These are phyloP conservation scores for Stephania japonica DNA, from an alignment of 164 flowering plant genomes.

Conservation along the genomic window DNA sequence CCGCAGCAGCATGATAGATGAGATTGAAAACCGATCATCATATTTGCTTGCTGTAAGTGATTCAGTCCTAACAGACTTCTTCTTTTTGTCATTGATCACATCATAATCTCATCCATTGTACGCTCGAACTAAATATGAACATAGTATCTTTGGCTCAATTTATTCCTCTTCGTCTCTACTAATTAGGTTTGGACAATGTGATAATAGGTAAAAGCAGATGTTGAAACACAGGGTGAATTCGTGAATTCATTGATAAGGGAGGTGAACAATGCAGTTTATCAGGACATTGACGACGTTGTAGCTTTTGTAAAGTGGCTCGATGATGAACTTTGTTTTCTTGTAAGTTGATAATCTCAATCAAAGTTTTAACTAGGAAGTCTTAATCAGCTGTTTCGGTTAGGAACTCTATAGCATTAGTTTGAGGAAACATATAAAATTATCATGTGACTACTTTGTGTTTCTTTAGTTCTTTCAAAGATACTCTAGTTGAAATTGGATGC, in stretches of 20 bases:
- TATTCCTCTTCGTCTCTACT: too few relatives aligned
- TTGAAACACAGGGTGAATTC: conserved; percentile 93
- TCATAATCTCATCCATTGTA: background rate
- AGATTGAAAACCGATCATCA: conserved; percentile 88
- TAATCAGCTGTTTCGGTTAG: background rate
- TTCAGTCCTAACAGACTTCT: background rate
- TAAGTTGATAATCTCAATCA: conserved; percentile 27
- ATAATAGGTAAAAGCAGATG: conserved; percentile 80
- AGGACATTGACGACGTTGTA: conserved; percentile 75
- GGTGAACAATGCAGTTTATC: conserved; percentile 72
- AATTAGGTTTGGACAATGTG: conserved; percentile 1
- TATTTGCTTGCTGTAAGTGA: conserved; percentile 88
- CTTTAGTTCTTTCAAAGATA: background rate
- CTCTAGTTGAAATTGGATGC: background rate
- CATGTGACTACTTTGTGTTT: background rate
- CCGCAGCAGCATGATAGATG: conserved; percentile 88
- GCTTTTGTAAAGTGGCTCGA: conserved; percentile 98
- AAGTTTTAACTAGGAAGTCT: background rate
- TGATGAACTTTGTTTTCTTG: conserved; percentile 91
- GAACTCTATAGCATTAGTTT: background rate
- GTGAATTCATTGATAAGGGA: conserved; percentile 76
- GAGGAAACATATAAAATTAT: background rate
- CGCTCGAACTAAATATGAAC: too few relatives aligned
- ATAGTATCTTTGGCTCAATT: background rate
- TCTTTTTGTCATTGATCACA: background rate